Percentiles rank a stretch among this genome's conserved stretches.
Evolutionary conservation across 306 rosid genomes (phyloP).

Genomic region (Crataegus laevigata): DNA sequence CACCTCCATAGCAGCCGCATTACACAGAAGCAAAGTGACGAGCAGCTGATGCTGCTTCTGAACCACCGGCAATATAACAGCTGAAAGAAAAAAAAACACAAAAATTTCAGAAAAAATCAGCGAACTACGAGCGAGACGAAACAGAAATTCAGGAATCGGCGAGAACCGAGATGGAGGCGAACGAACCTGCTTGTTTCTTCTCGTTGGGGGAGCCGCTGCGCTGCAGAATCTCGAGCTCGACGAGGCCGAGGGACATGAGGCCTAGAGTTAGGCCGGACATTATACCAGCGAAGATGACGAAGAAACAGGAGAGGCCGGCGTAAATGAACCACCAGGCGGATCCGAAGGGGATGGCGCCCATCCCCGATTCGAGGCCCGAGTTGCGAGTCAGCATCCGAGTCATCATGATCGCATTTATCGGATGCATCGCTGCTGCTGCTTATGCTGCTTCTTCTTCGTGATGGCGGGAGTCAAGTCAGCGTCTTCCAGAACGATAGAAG

Average conservation of each 20-base stretch:
- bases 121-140: background rate
- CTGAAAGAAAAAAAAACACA: conserved; percentile 26
- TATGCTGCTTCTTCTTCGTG: background rate
- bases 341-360: conserved; percentile 41
- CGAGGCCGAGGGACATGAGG: conserved; percentile 92
- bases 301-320: conserved; percentile 56
- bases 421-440: conserved; percentile 23
- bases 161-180: background rate
- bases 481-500: background rate
- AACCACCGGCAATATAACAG: conserved; percentile 83
- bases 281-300: conserved; percentile 88
- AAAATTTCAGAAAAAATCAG: background rate
- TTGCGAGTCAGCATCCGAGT: conserved; percentile 51
- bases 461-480: background rate
- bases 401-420: conserved; percentile 39
- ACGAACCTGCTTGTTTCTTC: conserved; percentile 85
- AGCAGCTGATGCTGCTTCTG: conserved; percentile 95
- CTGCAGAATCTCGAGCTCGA: conserved; percentile 91
- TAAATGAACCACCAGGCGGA: conserved; percentile 65
- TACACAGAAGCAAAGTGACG: conserved; percentile 87
- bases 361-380: conserved; percentile 19
- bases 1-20: conserved; percentile 93
- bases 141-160: background rate
- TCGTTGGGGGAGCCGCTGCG: conserved; percentile 75
- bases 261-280: conserved; percentile 97